phyloP scores from a whole-genome alignment of 306 rosid species.

The Castanea crenata region DNA sequence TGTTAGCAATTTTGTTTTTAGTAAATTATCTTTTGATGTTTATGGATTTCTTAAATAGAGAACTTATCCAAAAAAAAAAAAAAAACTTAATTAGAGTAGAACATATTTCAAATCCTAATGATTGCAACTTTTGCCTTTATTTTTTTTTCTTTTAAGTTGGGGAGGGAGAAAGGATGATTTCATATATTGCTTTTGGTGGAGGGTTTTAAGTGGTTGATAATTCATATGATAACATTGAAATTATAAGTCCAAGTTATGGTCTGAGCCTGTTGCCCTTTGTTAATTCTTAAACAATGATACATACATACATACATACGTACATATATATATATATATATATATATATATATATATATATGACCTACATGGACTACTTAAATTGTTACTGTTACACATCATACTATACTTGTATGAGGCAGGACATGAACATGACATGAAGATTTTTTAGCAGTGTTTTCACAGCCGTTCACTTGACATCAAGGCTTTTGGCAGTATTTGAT shows the following conservation, averaged over 20 bases:
- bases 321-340: background rate
- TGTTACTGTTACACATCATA: background rate
- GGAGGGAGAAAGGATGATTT: no score
- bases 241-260: background rate
- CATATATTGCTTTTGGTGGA: background rate
- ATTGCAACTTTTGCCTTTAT: background rate
- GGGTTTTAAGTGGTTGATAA: background rate
- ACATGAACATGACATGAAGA: background rate
- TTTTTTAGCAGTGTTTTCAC: background rate
- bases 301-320: no score
- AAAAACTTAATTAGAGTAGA: no score
- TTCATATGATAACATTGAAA: background rate
- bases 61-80: no score
- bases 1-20: background rate
- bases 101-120: background rate
- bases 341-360: background rate
- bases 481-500: slow-evolving; percentile 2
- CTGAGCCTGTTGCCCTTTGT: background rate
- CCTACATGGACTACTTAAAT: background rate
- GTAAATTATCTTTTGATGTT: background rate
- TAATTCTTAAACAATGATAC: background rate
- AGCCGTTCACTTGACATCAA: background rate
- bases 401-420: background rate
- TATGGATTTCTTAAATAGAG: background rate
- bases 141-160: background rate